These are phyloP conservation scores for Cryptomeria japonica DNA, from an alignment of 75 land plant genomes.

Conservation along the genomic window DNA sequence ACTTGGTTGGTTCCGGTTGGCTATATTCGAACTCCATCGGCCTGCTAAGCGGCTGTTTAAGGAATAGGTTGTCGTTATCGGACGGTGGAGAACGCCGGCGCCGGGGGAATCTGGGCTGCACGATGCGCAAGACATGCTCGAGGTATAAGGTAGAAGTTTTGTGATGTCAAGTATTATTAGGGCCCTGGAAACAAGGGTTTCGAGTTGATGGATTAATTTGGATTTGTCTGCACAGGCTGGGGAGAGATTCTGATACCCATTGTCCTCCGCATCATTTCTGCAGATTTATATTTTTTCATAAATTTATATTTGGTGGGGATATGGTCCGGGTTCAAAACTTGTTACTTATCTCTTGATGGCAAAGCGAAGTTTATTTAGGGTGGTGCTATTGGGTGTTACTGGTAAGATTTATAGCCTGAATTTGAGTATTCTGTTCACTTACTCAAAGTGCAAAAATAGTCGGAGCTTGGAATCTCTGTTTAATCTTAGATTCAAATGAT, in stretches of 20 bases:
- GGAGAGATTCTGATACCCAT: background rate
- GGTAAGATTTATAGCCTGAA: background rate
- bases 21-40: background rate
- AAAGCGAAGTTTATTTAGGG: background rate
- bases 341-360: background rate
- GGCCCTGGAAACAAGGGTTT: background rate
- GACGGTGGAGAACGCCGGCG: background rate
- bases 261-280: background rate
- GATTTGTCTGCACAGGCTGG: too few relatives aligned
- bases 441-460: background rate
- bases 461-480: background rate
- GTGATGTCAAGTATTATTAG: background rate
- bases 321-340: background rate
- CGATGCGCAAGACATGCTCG: background rate
- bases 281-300: background rate
- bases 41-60: background rate
- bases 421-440: background rate
- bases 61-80: background rate
- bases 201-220: too few relatives aligned
- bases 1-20: background rate
- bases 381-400: background rate
- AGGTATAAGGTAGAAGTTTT: background rate
- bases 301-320: background rate
- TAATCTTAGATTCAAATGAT: too few relatives aligned
- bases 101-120: background rate